A percentile compares a stretch with the other conserved stretches of the same genome.
Evolutionary conservation across 2,329 filamentous ascomycete genomes (phyloP).

Genomic region (Alternaria panax): DNA sequence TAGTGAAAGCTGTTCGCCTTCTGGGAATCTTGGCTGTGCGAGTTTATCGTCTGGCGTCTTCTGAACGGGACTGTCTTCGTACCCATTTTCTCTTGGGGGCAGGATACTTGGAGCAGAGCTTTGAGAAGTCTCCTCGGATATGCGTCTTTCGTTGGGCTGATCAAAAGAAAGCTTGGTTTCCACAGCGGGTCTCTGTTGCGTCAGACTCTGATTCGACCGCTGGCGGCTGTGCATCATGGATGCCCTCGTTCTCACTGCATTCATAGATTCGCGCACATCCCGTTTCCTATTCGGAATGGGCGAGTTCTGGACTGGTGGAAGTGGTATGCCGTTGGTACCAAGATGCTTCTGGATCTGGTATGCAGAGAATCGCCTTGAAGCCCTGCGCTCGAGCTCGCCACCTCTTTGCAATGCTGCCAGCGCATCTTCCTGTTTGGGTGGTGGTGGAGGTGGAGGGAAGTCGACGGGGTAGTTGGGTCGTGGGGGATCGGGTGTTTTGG

Average conservation of each 20-base stretch:
- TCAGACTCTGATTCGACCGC: conserved; percentile 50
- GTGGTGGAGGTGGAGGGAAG: conserved; percentile 77
- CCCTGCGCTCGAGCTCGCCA: conserved; percentile 88
- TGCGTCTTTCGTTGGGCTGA: conserved; percentile 59
- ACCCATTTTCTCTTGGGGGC: conserved; percentile 39
- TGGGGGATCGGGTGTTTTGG: conserved; percentile 42
- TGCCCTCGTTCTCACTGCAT: conserved; percentile 68
- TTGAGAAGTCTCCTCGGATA: conserved; percentile 68
- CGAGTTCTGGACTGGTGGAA: conserved; percentile 79
- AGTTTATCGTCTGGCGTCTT: conserved; percentile 74
- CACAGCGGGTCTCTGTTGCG: conserved; percentile 52
- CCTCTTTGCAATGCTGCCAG: conserved; percentile 89
- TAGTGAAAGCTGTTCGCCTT: conserved; percentile 38
- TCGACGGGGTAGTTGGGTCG: conserved; percentile 59
- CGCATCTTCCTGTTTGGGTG: conserved; percentile 86
- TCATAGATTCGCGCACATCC: conserved; percentile 85
- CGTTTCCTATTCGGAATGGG: conserved; percentile 85
- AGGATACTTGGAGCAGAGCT: conserved; percentile 48
- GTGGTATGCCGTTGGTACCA: conserved; percentile 83
- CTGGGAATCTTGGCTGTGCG: conserved; percentile 49
- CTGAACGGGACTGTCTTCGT: conserved; percentile 44
- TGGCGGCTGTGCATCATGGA: conserved; percentile 63
- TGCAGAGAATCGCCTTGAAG: conserved; percentile 90
- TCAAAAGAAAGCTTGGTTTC: conserved; percentile 67
- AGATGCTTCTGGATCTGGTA: conserved; percentile 97